Conservation (phyloP, 805 yeast genomes). For the Zygotorulaspora danielsina region DNA sequence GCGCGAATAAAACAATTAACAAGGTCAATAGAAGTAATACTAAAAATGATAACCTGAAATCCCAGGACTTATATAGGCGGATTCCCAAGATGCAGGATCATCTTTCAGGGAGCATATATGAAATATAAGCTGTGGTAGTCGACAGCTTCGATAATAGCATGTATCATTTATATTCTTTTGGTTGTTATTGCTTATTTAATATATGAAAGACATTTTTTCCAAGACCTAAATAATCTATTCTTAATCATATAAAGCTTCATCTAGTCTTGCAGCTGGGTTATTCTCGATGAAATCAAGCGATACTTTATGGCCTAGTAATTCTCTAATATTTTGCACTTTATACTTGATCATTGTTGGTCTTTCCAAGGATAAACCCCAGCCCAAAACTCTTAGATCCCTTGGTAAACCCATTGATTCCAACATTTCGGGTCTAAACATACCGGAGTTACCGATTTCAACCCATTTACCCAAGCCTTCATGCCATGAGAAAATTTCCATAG, state of each 20-base stretch:
- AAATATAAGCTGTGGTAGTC: background rate
- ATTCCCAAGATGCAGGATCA: constrained; percentile 7
- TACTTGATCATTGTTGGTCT: constrained; percentile 99
- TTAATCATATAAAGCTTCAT: constrained; percentile 54
- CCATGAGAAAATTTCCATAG: constrained; percentile 95
- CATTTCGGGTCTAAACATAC: constrained; percentile 99
- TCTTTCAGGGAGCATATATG: background rate
- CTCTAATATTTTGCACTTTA: constrained; percentile 93
- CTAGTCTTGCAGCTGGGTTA: constrained; percentile 97
- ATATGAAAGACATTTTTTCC: background rate
- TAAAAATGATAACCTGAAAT: too few relatives aligned
- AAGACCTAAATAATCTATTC: background rate
- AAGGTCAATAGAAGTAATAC: background rate
- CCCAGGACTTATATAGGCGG: too few relatives aligned
- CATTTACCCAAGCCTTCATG: constrained; percentile 91
- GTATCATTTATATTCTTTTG: constrained; percentile 1
- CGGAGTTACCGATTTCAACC: constrained; percentile 99
- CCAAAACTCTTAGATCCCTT: constrained; percentile 85
- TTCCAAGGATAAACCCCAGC: constrained; percentile 96
- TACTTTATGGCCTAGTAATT: constrained; percentile 94
- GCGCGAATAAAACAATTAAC: background rate
- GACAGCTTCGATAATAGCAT: background rate
- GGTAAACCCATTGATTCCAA: constrained; percentile 98
- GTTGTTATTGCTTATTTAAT: constrained; percentile 1
- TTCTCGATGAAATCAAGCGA: constrained; percentile 88